phyloP scores from a whole-genome alignment of 2,329 filamentous ascomycete genomes.

The Calonectria pseudoreteaudii region DNA sequence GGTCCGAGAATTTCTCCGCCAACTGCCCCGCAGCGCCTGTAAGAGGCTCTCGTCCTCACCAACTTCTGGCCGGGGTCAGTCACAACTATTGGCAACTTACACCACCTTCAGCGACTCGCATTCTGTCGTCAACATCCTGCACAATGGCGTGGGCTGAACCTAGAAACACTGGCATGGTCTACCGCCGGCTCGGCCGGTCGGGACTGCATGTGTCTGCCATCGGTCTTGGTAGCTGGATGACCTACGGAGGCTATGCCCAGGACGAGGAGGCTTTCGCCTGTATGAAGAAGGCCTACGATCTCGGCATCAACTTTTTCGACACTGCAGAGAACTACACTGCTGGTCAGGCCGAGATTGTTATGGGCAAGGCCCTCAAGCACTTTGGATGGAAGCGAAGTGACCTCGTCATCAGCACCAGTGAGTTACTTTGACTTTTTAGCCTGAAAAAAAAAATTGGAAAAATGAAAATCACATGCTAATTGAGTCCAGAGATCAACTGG shows the following conservation, averaged over 20 bases:
- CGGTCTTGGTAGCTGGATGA: slow-evolving; percentile 74
- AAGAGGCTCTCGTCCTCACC: slow-evolving; percentile 4
- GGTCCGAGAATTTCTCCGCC: slow-evolving; percentile 43
- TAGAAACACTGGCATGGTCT: slow-evolving; percentile 57
- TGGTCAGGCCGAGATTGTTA: slow-evolving; percentile 73
- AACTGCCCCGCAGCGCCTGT: background rate
- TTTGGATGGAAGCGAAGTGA: slow-evolving; percentile 72
- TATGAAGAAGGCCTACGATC: slow-evolving; percentile 71
- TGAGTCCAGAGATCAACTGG: slow-evolving; percentile 68
- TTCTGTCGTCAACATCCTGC: slow-evolving; percentile 17
- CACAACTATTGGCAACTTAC: background rate
- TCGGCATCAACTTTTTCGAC: slow-evolving; percentile 74
- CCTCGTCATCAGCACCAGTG: slow-evolving; percentile 69
- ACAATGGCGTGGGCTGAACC: slow-evolving; percentile 58
- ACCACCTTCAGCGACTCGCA: background rate
- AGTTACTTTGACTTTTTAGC: background rate
- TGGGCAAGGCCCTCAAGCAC: slow-evolving; percentile 71
- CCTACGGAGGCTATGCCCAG: slow-evolving; percentile 74
- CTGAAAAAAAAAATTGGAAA: background rate
- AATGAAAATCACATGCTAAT: slow-evolving; percentile 15
- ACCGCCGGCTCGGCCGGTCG: slow-evolving; percentile 59
- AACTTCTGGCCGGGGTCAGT: slow-evolving; percentile 17
- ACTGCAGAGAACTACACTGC: slow-evolving; percentile 70
- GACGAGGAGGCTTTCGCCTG: slow-evolving; percentile 71
- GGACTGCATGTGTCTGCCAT: slow-evolving; percentile 77